Evolutionary conservation across 176 grass and related monocot species (phyloP), one percentile per base, ranked within the genome.

Genomic region (Saccharum officinarum): DNA sequence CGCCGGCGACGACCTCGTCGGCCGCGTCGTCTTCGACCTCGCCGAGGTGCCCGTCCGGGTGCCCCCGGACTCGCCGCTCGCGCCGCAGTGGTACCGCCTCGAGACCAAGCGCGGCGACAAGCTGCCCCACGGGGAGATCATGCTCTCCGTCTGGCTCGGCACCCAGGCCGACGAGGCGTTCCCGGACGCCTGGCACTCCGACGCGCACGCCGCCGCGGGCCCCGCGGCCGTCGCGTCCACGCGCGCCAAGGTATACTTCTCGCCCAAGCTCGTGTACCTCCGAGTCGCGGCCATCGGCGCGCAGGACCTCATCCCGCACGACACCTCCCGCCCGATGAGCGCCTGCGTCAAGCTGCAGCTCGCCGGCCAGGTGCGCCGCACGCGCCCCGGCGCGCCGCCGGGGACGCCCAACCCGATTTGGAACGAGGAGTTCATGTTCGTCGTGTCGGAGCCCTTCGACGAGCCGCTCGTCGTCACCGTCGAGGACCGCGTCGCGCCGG

Each of bases 101-200:
- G 89, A 94, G 86, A 59, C 82, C 77, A 84, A 67, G 82, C 85
- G 78, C 55, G 93, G 93, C 14, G 92, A 93, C 20, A 98, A 98
- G 83, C 72, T 93, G 12, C 75, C 17, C 8, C 88, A 80, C 74
- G 89, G 95, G 8, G 96, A 98, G 93, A 44, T 98, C 82, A 98
- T 98, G 96, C 88, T 95, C 11, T 91, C 96, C 14, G 96, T 98
- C 8, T 98, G 96, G 96, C 78, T 98, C n/a, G 96, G 96, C 0
- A 98, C 96, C 30, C 96, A 98, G 81, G 96, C 96, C 65, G 96
- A 98, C 63, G 96, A 98, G 87, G 91, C 96, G 8, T 98, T 98
- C 85, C 88, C 93, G 8, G 93, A 95, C 11, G 93, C 96, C 22
- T 91, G 93, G 91, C 96, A 95, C 67, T 98, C 96, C 11, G 93